phyloP scores from a whole-genome alignment of 495 filamentous ascomycete genomes.

The Acidomyces sp. region DNA sequence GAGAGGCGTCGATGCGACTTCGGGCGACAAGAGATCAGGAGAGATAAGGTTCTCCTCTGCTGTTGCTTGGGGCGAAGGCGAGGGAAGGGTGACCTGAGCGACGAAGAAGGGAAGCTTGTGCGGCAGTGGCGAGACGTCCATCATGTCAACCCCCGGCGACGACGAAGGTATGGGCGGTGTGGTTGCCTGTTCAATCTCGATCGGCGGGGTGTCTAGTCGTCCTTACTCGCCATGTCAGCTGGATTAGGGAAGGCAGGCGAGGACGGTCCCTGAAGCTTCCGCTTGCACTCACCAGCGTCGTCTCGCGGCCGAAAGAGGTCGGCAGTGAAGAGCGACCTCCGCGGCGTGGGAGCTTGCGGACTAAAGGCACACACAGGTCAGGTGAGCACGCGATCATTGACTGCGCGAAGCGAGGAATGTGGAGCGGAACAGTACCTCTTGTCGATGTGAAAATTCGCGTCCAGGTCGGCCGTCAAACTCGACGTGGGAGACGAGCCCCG shows the following conservation, averaged over 20 bases:
- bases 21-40: constrained; percentile 26
- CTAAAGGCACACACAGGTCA: constrained; percentile 45
- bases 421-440: constrained; percentile 68
- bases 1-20: constrained; percentile 9
- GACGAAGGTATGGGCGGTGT: constrained; percentile 76
- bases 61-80: constrained; percentile 45
- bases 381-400: constrained; percentile 18
- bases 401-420: constrained; percentile 17
- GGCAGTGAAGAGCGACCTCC: constrained; percentile 82
- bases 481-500: constrained; percentile 81
- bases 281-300: constrained; percentile 53
- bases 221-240: constrained; percentile 30
- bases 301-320: constrained; percentile 54
- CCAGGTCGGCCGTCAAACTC: constrained; percentile 82
- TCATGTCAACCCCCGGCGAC: constrained; percentile 68
- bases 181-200: constrained; percentile 54
- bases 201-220: constrained; percentile 69
- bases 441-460: constrained; percentile 91
- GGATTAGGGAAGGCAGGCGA: background rate
- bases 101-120: constrained; percentile 63
- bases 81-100: constrained; percentile 48
- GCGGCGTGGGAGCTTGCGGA: constrained; percentile 80
- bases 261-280: too few relatives aligned
- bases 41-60: constrained; percentile 25
- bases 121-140: constrained; percentile 91